Evolutionary conservation across 495 filamentous ascomycete species (phyloP).

Genomic region (Aspergillus ostianus): DNA sequence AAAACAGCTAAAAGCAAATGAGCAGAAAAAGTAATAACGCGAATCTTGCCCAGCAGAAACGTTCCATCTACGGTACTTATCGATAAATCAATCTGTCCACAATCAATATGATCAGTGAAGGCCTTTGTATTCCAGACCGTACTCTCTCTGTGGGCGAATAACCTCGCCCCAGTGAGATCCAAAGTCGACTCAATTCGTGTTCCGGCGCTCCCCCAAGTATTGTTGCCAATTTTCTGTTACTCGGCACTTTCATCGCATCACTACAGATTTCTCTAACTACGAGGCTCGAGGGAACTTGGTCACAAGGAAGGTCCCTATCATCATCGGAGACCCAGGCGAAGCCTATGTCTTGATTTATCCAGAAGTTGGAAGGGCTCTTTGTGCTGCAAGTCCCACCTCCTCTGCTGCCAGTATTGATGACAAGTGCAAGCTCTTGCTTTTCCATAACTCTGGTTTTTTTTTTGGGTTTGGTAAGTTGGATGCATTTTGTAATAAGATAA

Average conservation of each 20-base stretch:
- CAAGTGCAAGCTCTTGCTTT: slow-evolving; percentile 35
- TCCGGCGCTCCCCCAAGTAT: slow-evolving; percentile 11
- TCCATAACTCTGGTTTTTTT: slow-evolving; percentile 31
- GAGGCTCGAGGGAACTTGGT: slow-evolving; percentile 26
- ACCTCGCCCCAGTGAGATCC: too few species aligned
- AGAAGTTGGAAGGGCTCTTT: slow-evolving; percentile 28
- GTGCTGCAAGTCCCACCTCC: slow-evolving; percentile 26
- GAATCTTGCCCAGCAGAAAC: too few species aligned
- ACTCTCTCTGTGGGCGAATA: too few species aligned
- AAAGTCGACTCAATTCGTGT: too few species aligned
- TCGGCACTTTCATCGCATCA: slow-evolving; percentile 29
- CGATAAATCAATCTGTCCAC: too few species aligned
- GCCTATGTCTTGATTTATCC: slow-evolving; percentile 30
- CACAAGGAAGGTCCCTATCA: slow-evolving; percentile 26
- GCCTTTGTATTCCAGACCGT: too few species aligned
- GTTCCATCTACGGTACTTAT: too few species aligned
- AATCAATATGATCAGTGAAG: too few species aligned
- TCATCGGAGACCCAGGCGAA: slow-evolving; percentile 30
- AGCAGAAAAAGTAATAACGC: too few species aligned
- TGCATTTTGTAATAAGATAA: slow-evolving; percentile 6
- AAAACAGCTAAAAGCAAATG: too few species aligned
- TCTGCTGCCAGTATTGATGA: slow-evolving; percentile 23
- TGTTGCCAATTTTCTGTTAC: slow-evolving; percentile 11
- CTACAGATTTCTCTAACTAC: slow-evolving; percentile 28
- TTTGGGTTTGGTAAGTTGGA: slow-evolving; percentile 29